Evolutionary conservation across 1,284 basidiomycete genomes (phyloP).

Genomic region (Cronartium quercuum): DNA sequence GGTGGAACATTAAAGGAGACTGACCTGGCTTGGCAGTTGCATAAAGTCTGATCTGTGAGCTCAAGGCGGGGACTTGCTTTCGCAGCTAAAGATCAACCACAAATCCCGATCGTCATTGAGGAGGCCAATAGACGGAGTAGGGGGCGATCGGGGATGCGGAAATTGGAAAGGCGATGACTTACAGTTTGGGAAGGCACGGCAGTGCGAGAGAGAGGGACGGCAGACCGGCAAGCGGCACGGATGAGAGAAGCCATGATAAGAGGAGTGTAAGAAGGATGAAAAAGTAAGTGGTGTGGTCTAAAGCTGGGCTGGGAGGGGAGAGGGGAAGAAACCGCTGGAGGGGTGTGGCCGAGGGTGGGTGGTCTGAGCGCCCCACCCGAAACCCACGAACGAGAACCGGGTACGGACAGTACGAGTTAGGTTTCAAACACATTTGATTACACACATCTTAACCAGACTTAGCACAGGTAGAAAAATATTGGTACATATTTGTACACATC

Average conservation of each 20-base stretch:
- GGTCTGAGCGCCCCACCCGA: too few relatives aligned
- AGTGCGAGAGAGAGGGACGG: slow-evolving; percentile 29
- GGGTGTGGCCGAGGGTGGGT: too few relatives aligned
- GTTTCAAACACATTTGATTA: not conserved
- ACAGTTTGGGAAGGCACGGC: slow-evolving; percentile 22
- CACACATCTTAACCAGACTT: slow-evolving; percentile 27
- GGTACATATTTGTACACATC: too few relatives aligned
- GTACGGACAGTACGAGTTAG: too few relatives aligned
- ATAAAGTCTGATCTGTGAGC: slow-evolving; percentile 22
- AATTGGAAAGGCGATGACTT: not conserved
- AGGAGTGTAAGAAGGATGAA: too few relatives aligned
- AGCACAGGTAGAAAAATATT: too few relatives aligned
- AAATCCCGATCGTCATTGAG: not conserved
- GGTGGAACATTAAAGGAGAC: not conserved
- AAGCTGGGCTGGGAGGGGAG: too few relatives aligned
- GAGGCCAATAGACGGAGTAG: not conserved
- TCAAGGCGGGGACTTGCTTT: slow-evolving; percentile 23
- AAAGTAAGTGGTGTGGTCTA: too few relatives aligned
- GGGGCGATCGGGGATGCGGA: not conserved
- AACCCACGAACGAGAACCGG: too few relatives aligned
- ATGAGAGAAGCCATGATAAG: slow-evolving; percentile 31
- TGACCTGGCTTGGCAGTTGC: slow-evolving; percentile 36
- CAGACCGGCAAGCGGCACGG: slow-evolving; percentile 29
- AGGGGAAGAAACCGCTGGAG: too few relatives aligned
- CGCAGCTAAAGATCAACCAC: slow-evolving; percentile 5